These are phyloP conservation scores for Podila verticillata DNA, from an alignment of 192 early-diverging fungal species.

Conservation along the genomic window DNA sequence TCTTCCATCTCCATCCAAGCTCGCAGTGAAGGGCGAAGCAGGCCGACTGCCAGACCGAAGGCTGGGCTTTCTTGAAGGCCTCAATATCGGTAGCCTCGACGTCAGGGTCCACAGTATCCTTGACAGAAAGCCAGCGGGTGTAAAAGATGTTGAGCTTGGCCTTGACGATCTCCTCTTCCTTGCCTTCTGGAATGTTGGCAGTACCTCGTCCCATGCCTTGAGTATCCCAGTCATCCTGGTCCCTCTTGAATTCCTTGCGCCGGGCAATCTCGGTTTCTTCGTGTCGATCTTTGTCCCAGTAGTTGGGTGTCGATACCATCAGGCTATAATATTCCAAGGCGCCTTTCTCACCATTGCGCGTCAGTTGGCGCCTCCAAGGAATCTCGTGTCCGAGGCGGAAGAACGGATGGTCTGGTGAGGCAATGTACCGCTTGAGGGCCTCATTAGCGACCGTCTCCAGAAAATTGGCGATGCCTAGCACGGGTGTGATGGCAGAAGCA, in stretches of 20 bases:
- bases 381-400: constrained; percentile 30
- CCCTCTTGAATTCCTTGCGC: constrained; percentile 9
- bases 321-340: constrained; percentile 14
- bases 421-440: constrained; percentile 22
- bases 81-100: constrained; percentile 15
- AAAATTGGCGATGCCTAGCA: constrained; percentile 16
- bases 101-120: constrained; percentile 18
- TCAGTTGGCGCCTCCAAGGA: constrained; percentile 22
- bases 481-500: constrained; percentile 32
- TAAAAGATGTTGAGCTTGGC: constrained; percentile 10
- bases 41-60: constrained; percentile 4
- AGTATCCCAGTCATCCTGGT: background rate
- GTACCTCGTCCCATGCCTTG: constrained; percentile 27
- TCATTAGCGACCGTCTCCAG: constrained; percentile 11
- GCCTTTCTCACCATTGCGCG: constrained; percentile 4
- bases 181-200: constrained; percentile 10
- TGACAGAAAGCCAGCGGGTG: constrained; percentile 30
- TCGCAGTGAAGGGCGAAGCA: background rate
- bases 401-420: constrained; percentile 30
- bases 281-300: constrained; percentile 13
- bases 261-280: constrained; percentile 21
- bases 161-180: constrained; percentile 24
- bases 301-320: background rate
- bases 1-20: constrained; percentile 42
- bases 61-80: constrained; percentile 14